Evolutionary conservation across 805 yeast species (phyloP).

Genomic region (Kurtzmaniella cleridarum): DNA sequence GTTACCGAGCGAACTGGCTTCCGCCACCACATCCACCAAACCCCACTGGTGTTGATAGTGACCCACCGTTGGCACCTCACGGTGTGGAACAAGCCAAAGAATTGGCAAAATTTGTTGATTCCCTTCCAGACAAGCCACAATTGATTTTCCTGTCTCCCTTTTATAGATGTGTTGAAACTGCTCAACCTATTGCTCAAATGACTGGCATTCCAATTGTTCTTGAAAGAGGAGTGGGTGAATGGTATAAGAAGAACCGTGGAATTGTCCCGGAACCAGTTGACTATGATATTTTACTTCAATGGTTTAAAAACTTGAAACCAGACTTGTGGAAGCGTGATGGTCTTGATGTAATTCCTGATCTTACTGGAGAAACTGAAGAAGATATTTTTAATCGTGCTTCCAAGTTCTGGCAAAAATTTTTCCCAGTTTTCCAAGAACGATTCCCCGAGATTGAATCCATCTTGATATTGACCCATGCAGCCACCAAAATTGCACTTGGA

Average conservation of each 20-base stretch:
- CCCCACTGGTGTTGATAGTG: constrained; percentile 88
- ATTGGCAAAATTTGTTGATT: constrained; percentile 52
- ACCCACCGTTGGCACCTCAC: constrained; percentile 81
- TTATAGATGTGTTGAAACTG: constrained; percentile 83
- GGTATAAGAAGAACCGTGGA: constrained; percentile 72
- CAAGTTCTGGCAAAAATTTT: constrained; percentile 48
- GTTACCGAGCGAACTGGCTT: constrained; percentile 83
- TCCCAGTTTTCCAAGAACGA: constrained; percentile 50
- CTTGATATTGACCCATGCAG: constrained; percentile 87
- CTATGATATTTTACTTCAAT: constrained; percentile 39
- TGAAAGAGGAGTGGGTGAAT: constrained; percentile 88
- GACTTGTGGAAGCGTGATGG: constrained; percentile 41
- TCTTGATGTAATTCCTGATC: constrained; percentile 57
- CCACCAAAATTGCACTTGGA: constrained; percentile 84
- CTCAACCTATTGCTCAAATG: constrained; percentile 58
- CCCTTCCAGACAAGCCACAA: constrained; percentile 57
- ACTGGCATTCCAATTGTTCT: constrained; percentile 55
- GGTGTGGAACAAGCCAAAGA: constrained; percentile 87
- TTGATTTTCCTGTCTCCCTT: constrained; percentile 78
- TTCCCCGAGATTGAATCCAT: constrained; percentile 60
- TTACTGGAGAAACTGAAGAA: constrained; percentile 66
- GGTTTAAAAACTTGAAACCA: constrained; percentile 46
- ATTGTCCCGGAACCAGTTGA: constrained; percentile 68
- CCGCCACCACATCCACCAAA: constrained; percentile 67
- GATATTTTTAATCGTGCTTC: constrained; percentile 63